phyloP scores from a whole-genome alignment of 768 basidiomycete species.

The Pleurotus platypus region DNA sequence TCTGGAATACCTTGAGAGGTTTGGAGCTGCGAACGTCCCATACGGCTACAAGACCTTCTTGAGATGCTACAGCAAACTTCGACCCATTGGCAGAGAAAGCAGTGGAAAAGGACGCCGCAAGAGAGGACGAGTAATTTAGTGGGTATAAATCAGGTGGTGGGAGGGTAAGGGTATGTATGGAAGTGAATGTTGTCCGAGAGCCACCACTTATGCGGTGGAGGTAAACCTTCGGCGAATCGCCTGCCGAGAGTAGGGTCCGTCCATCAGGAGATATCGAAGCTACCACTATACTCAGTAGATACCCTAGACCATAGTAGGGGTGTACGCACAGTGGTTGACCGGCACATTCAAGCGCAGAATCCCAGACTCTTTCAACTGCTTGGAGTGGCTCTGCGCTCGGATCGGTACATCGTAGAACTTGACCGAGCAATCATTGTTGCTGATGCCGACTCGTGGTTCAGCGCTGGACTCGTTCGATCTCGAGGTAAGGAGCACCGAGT shows the following conservation, averaged over 20 bases:
- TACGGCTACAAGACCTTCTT: constrained; percentile 75
- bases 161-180: constrained; percentile 65
- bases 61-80: constrained; percentile 81
- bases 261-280: constrained; percentile 91
- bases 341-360: constrained; percentile 59
- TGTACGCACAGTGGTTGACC: constrained; percentile 73
- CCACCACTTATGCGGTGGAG: constrained; percentile 77
- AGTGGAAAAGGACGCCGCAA: constrained; percentile 75
- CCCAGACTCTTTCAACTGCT: constrained; percentile 46
- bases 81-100: constrained; percentile 73
- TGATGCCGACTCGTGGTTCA: constrained; percentile 76
- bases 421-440: constrained; percentile 83
- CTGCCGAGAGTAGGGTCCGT: constrained; percentile 81
- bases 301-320: constrained; percentile 1
- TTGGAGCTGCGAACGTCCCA: constrained; percentile 80
- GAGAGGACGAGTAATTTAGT: constrained; percentile 34
- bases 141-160: constrained; percentile 49
- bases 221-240: constrained; percentile 84
- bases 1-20: constrained; percentile 67
- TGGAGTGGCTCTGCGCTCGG: constrained; percentile 38
- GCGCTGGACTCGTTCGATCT: constrained; percentile 58
- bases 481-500: constrained; percentile 71
- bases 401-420: constrained; percentile 77
- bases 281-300: constrained; percentile 26
- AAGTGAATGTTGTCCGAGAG: constrained; percentile 53